Percentiles rank a stretch among this genome's conserved stretches.
Conservation (phyloP, 768 basidiomycete species). For the Amanita rimosa region DNA sequence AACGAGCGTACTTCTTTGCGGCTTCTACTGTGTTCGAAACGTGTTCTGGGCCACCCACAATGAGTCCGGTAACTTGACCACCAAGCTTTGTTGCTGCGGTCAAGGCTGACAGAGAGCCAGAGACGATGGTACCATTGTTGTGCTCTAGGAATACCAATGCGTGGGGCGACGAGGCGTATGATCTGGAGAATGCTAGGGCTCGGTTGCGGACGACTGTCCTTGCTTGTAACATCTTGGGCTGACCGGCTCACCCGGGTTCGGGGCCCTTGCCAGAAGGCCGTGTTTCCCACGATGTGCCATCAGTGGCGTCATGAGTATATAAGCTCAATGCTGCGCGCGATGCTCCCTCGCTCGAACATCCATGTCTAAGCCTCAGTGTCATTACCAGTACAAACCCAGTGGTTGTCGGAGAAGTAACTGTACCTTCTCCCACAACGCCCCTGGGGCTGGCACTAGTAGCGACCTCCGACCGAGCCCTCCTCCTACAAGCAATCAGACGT, state of each 20-base stretch:
- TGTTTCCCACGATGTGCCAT: neutral
- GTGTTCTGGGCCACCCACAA: slow-evolving; percentile 61
- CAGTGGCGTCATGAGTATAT: too few relatives aligned
- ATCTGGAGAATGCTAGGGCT: slow-evolving; percentile 13
- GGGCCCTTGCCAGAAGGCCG: neutral
- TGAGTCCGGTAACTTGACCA: slow-evolving; percentile 72
- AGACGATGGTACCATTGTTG: slow-evolving; percentile 66
- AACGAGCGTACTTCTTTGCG: slow-evolving; percentile 59
- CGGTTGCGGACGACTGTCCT: neutral
- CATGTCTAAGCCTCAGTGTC: slow-evolving; percentile 7
- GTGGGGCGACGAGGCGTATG: slow-evolving; percentile 61
- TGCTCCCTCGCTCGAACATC: neutral
- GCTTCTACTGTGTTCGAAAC: slow-evolving; percentile 56
- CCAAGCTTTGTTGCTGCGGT: slow-evolving; percentile 84
- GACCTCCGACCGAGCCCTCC: neutral
- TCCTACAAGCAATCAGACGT: slow-evolving; percentile 6
- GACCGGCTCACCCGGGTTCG: neutral
- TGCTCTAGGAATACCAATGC: slow-evolving; percentile 90
- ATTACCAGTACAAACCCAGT: slow-evolving; percentile 13
- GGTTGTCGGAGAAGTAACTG: slow-evolving; percentile 41
- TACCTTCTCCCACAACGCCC: slow-evolving; percentile 16
- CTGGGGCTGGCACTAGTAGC: neutral
- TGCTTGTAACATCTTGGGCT: slow-evolving; percentile 1
- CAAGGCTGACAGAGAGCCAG: slow-evolving; percentile 80
- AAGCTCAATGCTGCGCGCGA: neutral